Base-by-base conservation (phyloP, 805 yeast species). In the Candida morakotiae region DNA sequence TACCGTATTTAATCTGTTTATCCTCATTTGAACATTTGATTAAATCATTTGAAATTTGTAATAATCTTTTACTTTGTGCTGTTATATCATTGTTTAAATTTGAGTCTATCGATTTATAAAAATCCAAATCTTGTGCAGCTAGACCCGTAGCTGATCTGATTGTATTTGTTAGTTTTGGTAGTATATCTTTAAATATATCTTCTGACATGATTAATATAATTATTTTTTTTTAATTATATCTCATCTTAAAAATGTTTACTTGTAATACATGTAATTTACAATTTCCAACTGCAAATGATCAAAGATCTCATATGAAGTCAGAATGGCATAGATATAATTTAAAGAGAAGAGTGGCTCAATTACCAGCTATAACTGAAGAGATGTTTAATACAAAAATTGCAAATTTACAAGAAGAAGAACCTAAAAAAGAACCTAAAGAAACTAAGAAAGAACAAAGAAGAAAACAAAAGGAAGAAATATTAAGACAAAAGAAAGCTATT, bases 301-400 rank as follows among this genome's bases (percentile, higher is more conserved):
- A 93, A 64, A 73, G 98, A 44, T 74, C 73, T 46, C 98, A 93
- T 58, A 93, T 93, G 98, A 87, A 86, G 56, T 81, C 96, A 2
- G 98, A 93, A 39, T 93, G 98, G 98, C 98, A 93, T 56, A 75
- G 98, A 45, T 93, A 93, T 61, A 93, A 93, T 54, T 72, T 93
- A 53, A 93, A 93, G 56, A 79, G 98, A 64, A 76, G 96, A 51
- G 96, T 93, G 22, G 95, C 96, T 1, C 64, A 62, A 42, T 55
- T 70, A 45, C 73, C 75, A 2, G 54, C 69, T 13, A 64, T 70
- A 19, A 58, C 62, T 36, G 71, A 71, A 33, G 69, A 60, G n/a
- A 49, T 60, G n/a, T 68, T 68, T 38, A 51, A 55, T 30, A 26
- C 49, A 8, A 59, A 59, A 39, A 62, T 59, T 6, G 52, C 57